Evolutionary conservation across 495 filamentous ascomycete genomes (phyloP).

Genomic region (Tuber aestivum): DNA sequence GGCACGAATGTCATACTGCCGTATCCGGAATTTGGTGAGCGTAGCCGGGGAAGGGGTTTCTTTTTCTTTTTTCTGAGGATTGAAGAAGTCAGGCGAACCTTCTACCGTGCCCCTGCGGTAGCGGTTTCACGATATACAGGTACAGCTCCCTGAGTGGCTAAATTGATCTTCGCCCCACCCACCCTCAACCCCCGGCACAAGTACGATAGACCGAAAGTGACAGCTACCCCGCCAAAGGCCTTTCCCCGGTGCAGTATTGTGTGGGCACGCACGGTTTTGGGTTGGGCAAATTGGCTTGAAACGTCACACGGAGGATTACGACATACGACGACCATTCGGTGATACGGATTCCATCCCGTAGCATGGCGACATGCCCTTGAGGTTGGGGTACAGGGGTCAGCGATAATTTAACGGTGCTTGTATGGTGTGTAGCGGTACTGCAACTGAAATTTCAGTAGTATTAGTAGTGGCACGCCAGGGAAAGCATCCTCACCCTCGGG

Average conservation of each 20-base stretch:
- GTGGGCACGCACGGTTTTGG: neutral
- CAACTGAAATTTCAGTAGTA: neutral
- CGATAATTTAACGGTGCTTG: neutral
- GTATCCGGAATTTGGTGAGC: neutral
- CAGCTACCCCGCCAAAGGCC: neutral
- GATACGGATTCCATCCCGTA: neutral
- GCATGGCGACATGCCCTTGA: neutral
- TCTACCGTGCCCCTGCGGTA: neutral
- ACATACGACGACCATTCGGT: neutral
- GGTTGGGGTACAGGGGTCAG: neutral
- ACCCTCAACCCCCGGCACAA: neutral
- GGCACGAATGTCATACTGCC: neutral
- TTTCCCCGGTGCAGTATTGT: neutral
- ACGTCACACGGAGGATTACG: neutral
- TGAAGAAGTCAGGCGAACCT: neutral
- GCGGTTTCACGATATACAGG: neutral
- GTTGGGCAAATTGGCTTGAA: neutral
- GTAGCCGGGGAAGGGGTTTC: neutral
- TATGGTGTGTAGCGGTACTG: neutral
- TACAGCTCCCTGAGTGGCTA: neutral
- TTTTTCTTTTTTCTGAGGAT: neutral
- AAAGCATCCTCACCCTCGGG: neutral
- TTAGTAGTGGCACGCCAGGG: neutral
- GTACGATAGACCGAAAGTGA: neutral
- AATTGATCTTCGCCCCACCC: neutral